Conservation (phyloP, 345 rosid genomes). For the Populus davidiana region DNA sequence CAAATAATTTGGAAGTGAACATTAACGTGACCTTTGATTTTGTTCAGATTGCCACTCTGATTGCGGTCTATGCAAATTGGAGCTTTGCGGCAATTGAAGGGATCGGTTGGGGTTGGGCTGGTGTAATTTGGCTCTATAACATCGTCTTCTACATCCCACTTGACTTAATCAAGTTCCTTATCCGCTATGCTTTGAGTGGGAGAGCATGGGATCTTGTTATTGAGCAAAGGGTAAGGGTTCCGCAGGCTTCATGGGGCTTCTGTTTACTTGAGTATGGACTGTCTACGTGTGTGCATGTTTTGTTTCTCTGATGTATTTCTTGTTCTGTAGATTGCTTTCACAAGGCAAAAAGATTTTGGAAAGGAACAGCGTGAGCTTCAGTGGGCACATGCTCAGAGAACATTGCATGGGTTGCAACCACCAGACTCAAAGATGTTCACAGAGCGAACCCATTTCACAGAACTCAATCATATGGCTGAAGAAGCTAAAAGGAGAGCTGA, state of each 20-base stretch:
- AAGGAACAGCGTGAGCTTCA: conserved; percentile 98
- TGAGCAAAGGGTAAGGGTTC: conserved; percentile 83
- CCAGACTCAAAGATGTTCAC: conserved; percentile 95
- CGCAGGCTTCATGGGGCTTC: neutral
- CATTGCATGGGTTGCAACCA: conserved; percentile 87
- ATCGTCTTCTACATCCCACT: conserved; percentile 82
- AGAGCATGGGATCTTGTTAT: conserved; percentile 99
- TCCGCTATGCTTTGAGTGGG: conserved; percentile 88
- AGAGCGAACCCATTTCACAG: conserved; percentile 71
- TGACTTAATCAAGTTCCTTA: conserved; percentile 86
- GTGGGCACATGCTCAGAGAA: conserved; percentile 99
- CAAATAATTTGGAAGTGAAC: neutral
- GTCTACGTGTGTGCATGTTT: neutral
- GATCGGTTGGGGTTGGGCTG: conserved; percentile 99
- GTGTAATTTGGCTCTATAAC: conserved; percentile 96
- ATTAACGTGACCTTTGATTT: conserved; percentile 6
- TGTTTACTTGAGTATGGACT: neutral
- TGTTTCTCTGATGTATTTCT: conserved; percentile 14
- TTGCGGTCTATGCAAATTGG: conserved; percentile 95
- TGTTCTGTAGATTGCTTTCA: conserved; percentile 79
- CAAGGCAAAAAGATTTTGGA: conserved; percentile 94
- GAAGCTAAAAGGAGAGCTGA: conserved; percentile 99
- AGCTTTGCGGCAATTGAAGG: conserved; percentile 95
- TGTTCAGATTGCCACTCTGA: conserved; percentile 83
- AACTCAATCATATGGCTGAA: conserved; percentile 93